Evolutionary conservation across 2,329 filamentous ascomycete species (phyloP).

Genomic region (Fusarium gaditjirri): DNA sequence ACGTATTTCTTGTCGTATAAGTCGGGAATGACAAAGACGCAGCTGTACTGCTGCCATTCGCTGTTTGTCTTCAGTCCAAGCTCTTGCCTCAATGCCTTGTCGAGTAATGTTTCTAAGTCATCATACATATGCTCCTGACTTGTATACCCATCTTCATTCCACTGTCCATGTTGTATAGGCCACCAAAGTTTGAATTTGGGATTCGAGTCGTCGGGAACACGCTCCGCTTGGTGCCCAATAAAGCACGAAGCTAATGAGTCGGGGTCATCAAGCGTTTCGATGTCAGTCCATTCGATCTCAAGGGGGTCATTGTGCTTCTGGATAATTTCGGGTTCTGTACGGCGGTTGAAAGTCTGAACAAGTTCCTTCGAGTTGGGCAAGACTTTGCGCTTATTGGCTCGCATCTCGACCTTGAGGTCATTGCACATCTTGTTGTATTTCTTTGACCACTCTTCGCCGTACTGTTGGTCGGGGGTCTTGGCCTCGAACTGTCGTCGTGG

Average conservation of each 20-base stretch:
- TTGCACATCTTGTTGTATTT: slow-evolving; percentile 84
- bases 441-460: slow-evolving; percentile 83
- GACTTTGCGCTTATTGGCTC: slow-evolving; percentile 92
- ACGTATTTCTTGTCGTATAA: slow-evolving; percentile 96
- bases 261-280: slow-evolving; percentile 73
- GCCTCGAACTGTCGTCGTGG: slow-evolving; percentile 76
- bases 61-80: slow-evolving; percentile 80
- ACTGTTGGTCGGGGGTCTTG: slow-evolving; percentile 77
- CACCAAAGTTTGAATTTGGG: slow-evolving; percentile 94
- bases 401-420: slow-evolving; percentile 90
- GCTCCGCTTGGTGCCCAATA: slow-evolving; percentile 82
- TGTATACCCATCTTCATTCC: slow-evolving; percentile 90
- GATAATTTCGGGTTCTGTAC: slow-evolving; percentile 85
- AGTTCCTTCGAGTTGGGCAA: slow-evolving; percentile 97
- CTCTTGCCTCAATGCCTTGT: slow-evolving; percentile 87
- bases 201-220: slow-evolving; percentile 88
- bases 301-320: slow-evolving; percentile 94
- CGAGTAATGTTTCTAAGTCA: slow-evolving; percentile 87
- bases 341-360: slow-evolving; percentile 92
- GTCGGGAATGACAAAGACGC: slow-evolving; percentile 96
- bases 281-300: slow-evolving; percentile 94
- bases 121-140: slow-evolving; percentile 83
- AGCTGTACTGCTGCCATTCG: slow-evolving; percentile 90
- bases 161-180: slow-evolving; percentile 86
- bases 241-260: slow-evolving; percentile 72